Evolutionary conservation across 257 asterid genomes (phyloP).

Genomic region (Fraxinus cuspidata): DNA sequence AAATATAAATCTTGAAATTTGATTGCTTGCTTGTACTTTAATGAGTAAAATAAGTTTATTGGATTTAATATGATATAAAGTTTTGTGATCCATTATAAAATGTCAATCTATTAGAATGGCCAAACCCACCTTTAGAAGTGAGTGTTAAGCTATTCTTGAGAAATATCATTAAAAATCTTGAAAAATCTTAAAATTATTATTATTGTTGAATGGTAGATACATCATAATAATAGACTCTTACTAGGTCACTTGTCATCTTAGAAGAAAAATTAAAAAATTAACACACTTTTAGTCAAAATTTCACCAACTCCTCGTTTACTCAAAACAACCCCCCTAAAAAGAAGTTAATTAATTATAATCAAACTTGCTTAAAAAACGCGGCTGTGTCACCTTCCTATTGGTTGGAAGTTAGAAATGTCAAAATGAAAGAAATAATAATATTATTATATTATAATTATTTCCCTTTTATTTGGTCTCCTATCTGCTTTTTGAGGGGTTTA

Average conservation of each 20-base stretch:
- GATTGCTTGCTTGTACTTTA: no score
- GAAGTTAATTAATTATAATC: no score
- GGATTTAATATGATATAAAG: no score
- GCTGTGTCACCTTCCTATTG: background rate
- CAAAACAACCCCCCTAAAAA: background rate
- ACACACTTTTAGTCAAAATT: constrained; percentile 11
- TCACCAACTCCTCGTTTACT: background rate
- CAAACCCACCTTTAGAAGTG: no score
- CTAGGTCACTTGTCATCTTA: background rate
- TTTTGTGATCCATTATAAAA: no score
- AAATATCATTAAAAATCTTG: no score
- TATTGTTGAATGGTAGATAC: background rate
- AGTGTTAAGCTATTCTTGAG: no score
- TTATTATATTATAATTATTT: background rate
- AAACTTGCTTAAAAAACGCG: background rate
- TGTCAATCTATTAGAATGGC: no score
- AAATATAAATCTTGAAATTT: no score
- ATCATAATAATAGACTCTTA: background rate
- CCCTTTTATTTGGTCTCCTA: background rate
- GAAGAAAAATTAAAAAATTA: background rate
- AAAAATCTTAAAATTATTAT: no score
- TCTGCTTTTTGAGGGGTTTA: constrained; percentile 9
- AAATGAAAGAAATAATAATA: background rate
- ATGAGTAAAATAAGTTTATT: no score
- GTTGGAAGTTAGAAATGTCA: background rate